Base-by-base conservation (phyloP, 1,284 basidiomycete species). In the Pulveroboletus sp. region DNA sequence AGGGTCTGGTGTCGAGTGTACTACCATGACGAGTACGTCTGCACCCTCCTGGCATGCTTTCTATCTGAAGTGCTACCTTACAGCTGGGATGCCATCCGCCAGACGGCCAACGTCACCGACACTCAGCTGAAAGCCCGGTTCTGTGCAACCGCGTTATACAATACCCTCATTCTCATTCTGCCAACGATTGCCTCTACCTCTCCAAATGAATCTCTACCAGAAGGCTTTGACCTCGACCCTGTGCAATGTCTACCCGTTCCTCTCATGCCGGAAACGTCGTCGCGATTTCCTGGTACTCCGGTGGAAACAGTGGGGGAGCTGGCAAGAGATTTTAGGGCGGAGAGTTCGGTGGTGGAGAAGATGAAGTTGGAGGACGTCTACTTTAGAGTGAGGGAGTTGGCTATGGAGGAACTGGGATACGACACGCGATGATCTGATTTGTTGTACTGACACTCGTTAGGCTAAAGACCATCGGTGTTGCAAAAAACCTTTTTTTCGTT, bases 1-100 rank as follows among this genome's bases (percentile, higher is more conserved):
- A 84, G 83, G 31, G 80, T 92, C 20, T 98, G 95, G 96, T 81
- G 94, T 38, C 79, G 96, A 29, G 83, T 96, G 45, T 96, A 92
- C 67, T 79, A 91, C 43, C 85, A 91, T 52, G 94, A 98, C 70
- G 86, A 97, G 92, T 96, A 69, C 65, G 86, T 77, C 11, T 29
- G 9, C n/a, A 35, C 44, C 38, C 26, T 67, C 62, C 39, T 48
- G 10, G 49, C 15, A 5, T 45, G 25, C 5, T 25, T 42, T 49
- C 44, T 39, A 52, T 28, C 42, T 31, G 55, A 22, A 54, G 55
- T n/a, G 38, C 40, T 43, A 57, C 25, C 49, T 33, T 60, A 47
- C 64, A 94, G 91, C 67, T 94, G 92, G 91, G 75, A 83, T 49
- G 70, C 72, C 12, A 84, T 94, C 51, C 81, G 82, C 38, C 81